Evolutionary conservation across 306 rosid species (phyloP).

Genomic region (Cucurbita moschata): DNA sequence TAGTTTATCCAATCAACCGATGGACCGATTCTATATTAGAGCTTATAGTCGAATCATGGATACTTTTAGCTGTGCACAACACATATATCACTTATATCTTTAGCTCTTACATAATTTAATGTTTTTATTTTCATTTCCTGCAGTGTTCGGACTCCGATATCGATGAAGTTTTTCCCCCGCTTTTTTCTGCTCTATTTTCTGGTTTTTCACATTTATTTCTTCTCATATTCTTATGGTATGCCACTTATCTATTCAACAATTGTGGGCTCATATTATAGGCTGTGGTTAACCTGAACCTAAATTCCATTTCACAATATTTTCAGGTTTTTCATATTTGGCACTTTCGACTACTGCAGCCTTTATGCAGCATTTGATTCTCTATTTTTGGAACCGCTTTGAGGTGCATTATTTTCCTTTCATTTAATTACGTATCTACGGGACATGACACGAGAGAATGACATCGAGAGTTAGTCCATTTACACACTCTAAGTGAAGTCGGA

Average conservation of each 20-base stretch:
- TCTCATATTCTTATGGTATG: slow-evolving; percentile 85
- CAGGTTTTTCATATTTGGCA: slow-evolving; percentile 96
- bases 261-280: background rate
- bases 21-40: background rate
- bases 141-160: slow-evolving; percentile 98
- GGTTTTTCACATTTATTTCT: slow-evolving; percentile 96
- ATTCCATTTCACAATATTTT: background rate
- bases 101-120: slow-evolving; percentile 14
- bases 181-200: slow-evolving; percentile 92
- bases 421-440: background rate
- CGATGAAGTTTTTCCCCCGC: slow-evolving; percentile 99
- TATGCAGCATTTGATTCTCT: slow-evolving; percentile 88
- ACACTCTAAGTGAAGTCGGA: background rate
- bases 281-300: background rate
- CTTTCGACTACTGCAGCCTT: slow-evolving; percentile 95
- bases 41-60: background rate
- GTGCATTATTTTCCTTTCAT: slow-evolving; percentile 16
- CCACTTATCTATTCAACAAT: background rate
- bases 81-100: background rate
- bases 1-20: background rate
- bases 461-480: background rate
- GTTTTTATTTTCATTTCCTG: slow-evolving; percentile 22
- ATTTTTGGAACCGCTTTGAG: slow-evolving; percentile 98
- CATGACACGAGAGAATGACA: background rate
- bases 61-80: background rate